These are phyloP conservation scores for Collybia mongolica DNA, from an alignment of 768 basidiomycete species.

Conservation along the genomic window DNA sequence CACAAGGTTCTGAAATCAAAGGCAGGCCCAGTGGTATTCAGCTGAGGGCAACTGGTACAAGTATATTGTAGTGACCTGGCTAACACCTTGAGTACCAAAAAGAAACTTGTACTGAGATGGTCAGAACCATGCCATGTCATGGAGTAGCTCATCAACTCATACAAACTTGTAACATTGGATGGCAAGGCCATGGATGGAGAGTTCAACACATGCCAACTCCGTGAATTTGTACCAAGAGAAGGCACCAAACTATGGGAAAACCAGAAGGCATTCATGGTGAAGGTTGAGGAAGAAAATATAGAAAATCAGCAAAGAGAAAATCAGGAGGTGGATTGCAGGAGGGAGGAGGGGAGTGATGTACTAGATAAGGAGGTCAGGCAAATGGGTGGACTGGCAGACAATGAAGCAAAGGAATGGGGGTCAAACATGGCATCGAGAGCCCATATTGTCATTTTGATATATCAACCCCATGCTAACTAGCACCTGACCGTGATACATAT, in stretches of 20 bases:
- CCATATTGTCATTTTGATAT: no score
- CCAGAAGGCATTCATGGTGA: conserved; percentile 10
- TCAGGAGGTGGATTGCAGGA: no score
- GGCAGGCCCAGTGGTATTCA: conserved; percentile 22
- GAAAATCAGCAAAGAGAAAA: background rate
- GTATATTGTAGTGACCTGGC: conserved; percentile 22
- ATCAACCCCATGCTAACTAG: no score
- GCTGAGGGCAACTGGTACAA: conserved; percentile 26
- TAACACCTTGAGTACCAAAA: conserved; percentile 21
- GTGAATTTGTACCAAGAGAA: conserved; percentile 15
- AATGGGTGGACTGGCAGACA: no score
- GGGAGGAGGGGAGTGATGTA: no score
- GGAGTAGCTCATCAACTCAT: background rate
- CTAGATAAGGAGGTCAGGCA: no score
- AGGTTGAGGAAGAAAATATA: background rate
- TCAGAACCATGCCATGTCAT: conserved; percentile 18
- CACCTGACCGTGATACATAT: no score
- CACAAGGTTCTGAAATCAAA: conserved; percentile 11
- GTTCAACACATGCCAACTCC: conserved; percentile 17
- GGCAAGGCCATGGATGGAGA: background rate
- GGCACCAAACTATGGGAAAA: conserved; percentile 17
- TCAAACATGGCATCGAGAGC: no score
- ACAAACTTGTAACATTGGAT: background rate
- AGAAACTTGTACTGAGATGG: conserved; percentile 30
- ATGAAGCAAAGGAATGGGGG: no score